Conservation (phyloP, 768 basidiomycete species). For the Tulasnella sp. region DNA sequence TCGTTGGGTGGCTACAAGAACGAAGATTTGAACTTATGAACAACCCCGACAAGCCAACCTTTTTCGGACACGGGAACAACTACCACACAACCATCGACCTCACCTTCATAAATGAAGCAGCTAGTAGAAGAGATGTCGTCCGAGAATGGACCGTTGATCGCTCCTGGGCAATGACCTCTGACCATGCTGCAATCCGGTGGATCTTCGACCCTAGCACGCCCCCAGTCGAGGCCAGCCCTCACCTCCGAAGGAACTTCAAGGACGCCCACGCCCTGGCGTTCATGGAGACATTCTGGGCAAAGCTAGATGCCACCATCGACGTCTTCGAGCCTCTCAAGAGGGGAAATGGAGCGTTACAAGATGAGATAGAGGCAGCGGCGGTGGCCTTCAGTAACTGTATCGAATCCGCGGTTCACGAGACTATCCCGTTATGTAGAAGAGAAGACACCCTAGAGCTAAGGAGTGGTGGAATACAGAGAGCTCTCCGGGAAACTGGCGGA, state of each 20-base stretch:
- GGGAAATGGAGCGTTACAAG: too few species aligned
- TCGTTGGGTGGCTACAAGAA: not conserved
- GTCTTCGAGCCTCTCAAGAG: too few species aligned
- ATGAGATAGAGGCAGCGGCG: too few species aligned
- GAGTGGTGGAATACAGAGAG: too few species aligned
- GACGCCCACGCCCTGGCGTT: not conserved
- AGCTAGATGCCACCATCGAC: not conserved
- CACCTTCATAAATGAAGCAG: constrained; percentile 3
- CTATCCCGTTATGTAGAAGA: too few species aligned
- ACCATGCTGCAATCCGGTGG: constrained; percentile 2
- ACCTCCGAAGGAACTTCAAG: constrained; percentile 11
- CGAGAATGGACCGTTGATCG: not conserved
- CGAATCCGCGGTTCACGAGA: too few species aligned
- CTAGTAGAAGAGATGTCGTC: not conserved
- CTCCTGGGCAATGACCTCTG: not conserved
- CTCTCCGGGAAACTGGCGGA: not conserved
- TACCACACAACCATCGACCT: constrained; percentile 10
- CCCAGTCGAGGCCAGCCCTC: not conserved
- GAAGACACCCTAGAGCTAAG: too few species aligned
- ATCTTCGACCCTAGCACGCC: not conserved
- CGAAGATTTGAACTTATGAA: not conserved
- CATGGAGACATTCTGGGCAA: not conserved
- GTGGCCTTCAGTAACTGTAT: too few species aligned
- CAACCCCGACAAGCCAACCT: not conserved
- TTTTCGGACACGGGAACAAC: not conserved